These are phyloP conservation scores for Solanum habrochaites DNA, from an alignment of 257 asterid species.

Conservation along the genomic window DNA sequence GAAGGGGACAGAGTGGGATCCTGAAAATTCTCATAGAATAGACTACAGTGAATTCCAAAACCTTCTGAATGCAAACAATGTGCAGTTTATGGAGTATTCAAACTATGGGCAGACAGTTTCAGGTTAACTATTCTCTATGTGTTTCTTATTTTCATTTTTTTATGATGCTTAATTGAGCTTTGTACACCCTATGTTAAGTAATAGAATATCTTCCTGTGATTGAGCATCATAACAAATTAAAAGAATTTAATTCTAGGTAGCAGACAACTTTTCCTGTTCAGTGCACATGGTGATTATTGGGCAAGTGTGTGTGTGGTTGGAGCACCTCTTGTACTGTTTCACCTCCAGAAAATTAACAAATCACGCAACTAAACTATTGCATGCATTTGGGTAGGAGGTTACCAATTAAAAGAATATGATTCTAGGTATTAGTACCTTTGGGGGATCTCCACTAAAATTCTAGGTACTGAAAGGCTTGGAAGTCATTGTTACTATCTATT, in stretches of 20 bases:
- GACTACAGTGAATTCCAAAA: constrained; percentile 77
- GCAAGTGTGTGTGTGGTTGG: not conserved
- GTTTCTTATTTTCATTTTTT: not conserved
- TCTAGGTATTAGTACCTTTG: not conserved
- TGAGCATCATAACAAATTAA: not conserved
- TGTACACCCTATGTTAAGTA: not conserved
- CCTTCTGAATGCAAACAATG: constrained; percentile 77
- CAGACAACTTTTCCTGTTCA: not conserved
- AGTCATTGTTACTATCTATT: not conserved
- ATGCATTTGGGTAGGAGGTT: not conserved
- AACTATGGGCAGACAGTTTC: constrained; percentile 92
- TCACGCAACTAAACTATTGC: not conserved
- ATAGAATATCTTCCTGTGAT: not conserved
- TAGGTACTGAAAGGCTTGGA: not conserved
- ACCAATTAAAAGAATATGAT: not conserved
- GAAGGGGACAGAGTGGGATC: constrained; percentile 96
- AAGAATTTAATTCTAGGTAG: not conserved
- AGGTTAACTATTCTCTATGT: constrained; percentile 29
- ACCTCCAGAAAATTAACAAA: not conserved
- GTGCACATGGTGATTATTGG: not conserved
- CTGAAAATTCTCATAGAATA: constrained; percentile 66
- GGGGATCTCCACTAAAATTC: not conserved
- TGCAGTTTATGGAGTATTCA: constrained; percentile 88
- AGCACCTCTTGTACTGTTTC: not conserved
- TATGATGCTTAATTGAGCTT: not conserved